Evolutionary conservation across 1,139 yeast species (phyloP), one percentile per base, ranked within the genome.

Genomic region (Torulaspora pretoriensis): DNA sequence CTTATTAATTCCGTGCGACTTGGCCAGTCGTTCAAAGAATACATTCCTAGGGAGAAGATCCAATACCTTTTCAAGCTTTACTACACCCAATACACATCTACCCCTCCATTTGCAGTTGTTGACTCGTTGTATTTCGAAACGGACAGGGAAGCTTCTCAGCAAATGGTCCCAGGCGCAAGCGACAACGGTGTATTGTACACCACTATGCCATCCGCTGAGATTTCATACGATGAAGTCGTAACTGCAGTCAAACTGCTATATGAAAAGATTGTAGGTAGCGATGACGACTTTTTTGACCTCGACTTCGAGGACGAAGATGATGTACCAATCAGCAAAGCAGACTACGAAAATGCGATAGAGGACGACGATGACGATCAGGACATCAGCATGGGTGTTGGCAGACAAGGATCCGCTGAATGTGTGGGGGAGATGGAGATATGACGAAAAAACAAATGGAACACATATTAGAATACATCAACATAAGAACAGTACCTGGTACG

Each of bases 221-320:
- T 90, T 35, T 83, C 95, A 38, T 90, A 89, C 64, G 97, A 90
- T 63, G 97, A 96, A 24, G 77, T 85, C 8, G 78, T 90, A 22
- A 78, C 89, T 6, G 92, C 87, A 50, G 89, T 90, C n/a, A 82
- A 81, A 59, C 70, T 77, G 19, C 64, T 90, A 35, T 92, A 86
- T 63, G 81, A 79, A 48, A 73, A 76, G 49, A 79, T 90, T 51
- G 94, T 94, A 4, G 97, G 97, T 3, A 78, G 95, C 4, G 95
- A 86, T 61, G 97, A 90, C 56, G 97, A 90, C 65, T 90, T 90
- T 68, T 90, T 90, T 60, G 96, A 88, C 65, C 88, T 90, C 28
- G 97, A 90, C 66, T 90, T 90, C 61, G 97, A 90, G 67, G 97
- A 90, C 63, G 96, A 89, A 16, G 96, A 86, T 43, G 92, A 83